phyloP scores from a whole-genome alignment of 345 rosid genomes.

The Acer campestre region DNA sequence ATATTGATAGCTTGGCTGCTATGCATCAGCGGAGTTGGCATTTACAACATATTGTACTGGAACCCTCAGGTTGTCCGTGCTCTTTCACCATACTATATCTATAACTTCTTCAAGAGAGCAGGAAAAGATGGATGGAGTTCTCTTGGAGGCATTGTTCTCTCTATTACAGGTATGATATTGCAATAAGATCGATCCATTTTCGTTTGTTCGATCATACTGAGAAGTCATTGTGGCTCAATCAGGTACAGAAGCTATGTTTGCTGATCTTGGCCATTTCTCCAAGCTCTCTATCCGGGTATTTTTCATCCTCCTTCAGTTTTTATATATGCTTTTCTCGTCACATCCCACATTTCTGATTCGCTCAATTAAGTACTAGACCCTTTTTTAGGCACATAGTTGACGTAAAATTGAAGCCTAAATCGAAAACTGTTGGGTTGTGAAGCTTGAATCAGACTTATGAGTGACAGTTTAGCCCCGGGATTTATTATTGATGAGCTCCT shows the following conservation, averaged over 20 bases:
- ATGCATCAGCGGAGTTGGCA: slow-evolving; percentile 43
- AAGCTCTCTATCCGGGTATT: slow-evolving; percentile 35
- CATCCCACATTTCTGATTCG: too few relatives aligned
- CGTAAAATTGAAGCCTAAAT: neutral
- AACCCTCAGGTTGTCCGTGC: slow-evolving; percentile 36
- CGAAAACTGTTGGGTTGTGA: too few relatives aligned
- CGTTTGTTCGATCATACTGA: neutral
- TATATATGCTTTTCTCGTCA: neutral
- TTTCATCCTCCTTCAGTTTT: neutral
- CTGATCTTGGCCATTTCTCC: slow-evolving; percentile 48
- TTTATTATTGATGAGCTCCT: too few relatives aligned
- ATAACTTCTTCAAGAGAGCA: slow-evolving; percentile 37
- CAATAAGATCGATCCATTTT: neutral
- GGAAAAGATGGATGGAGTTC: slow-evolving; percentile 47
- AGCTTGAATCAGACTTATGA: too few relatives aligned
- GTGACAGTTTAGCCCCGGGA: too few relatives aligned
- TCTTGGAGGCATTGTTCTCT: slow-evolving; percentile 47
- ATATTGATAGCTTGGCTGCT: slow-evolving; percentile 47
- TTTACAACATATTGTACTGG: slow-evolving; percentile 50
- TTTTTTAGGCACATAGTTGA: neutral
- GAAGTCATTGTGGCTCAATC: neutral
- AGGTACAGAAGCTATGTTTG: slow-evolving; percentile 51
- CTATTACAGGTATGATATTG: slow-evolving; percentile 35
- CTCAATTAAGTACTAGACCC: too few relatives aligned
- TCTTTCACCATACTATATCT: slow-evolving; percentile 42